Evolutionary conservation across 176 grass and related monocot species (phyloP), one percentile per base, ranked within the genome.

Genomic region (Juncus effusus): DNA sequence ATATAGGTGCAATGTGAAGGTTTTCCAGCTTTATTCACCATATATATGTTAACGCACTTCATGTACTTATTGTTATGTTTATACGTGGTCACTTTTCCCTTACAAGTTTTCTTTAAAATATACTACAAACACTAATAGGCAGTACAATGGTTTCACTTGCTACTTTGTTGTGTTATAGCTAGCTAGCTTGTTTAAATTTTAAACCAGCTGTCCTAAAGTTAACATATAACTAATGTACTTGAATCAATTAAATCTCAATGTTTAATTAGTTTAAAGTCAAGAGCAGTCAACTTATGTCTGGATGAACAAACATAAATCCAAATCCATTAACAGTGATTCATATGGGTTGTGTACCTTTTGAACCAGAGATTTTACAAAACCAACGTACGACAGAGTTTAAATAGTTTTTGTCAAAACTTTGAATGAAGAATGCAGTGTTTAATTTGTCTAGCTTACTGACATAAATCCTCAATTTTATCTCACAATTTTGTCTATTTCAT

Each of bases 291-390:
- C 14, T 69, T 72, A 28, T 28, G 69, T 72, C 69, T 72, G 69
- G 69, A 59, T 45, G 14, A 12, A 3, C 7, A 47, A 36, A 72
- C 54, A 72, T 59, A 72, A 45, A 72, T 72, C 69, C 69, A 72
- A 72, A 72, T 59, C 38, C 41, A 59, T 47, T 38, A 72, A 72
- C 58, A 60, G 69, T 72, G 54, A 13, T 5, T 59, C 40, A 72
- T 47, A 72, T 72, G 53, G 68, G 69, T 60, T 72, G 69, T 72
- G 69, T 72, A 59, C 69, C 38, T 35, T 45, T 72, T 59, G 4
- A 59, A 41, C 42, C 69, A 72, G 54, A 60, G 16, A 47, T 47
- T 72, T 72, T 58, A 28, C 42, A 36, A 44, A 58, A 72, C 13
- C 69, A 72, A 58, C 10, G 9, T 9, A 47, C 44, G 69, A 14